These are phyloP conservation scores for Scleromitrula shiraiana DNA, from an alignment of 2,329 filamentous ascomycete species.

Conservation along the genomic window DNA sequence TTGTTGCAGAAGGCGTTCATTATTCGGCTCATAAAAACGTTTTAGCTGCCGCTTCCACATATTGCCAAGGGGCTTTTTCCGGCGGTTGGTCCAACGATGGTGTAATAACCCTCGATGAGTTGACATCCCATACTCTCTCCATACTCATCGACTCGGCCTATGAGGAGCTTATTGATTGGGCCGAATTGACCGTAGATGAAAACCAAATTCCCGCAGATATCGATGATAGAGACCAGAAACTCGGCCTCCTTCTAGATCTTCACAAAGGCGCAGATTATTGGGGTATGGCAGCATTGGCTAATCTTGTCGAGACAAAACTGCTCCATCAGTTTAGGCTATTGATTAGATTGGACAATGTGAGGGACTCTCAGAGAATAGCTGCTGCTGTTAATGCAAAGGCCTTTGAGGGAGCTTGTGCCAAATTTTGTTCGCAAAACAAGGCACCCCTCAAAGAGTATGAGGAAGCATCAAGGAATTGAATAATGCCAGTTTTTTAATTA, in stretches of 20 bases:
- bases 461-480: not conserved
- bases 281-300: conserved; percentile 14
- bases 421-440: conserved; percentile 13
- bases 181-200: conserved; percentile 6
- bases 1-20: not conserved
- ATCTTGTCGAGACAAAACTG: conserved; percentile 19
- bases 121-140: not conserved
- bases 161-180: not conserved
- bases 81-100: not conserved
- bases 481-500: no score
- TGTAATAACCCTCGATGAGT: not conserved
- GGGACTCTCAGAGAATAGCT: conserved; percentile 9
- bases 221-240: conserved; percentile 14
- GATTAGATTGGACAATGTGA: conserved; percentile 20
- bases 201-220: conserved; percentile 6
- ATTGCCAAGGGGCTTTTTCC: not conserved
- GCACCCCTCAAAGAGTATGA: not conserved
- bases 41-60: not conserved
- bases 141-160: conserved; percentile 3
- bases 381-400: conserved; percentile 7
- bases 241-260: conserved; percentile 20
- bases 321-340: conserved; percentile 13
- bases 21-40: not conserved
- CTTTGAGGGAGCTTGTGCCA: conserved; percentile 12
- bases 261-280: conserved; percentile 22